phyloP scores from a whole-genome alignment of 225 moss, liverwort and hornwort genomes.

The Takakia lepidozioides region DNA sequence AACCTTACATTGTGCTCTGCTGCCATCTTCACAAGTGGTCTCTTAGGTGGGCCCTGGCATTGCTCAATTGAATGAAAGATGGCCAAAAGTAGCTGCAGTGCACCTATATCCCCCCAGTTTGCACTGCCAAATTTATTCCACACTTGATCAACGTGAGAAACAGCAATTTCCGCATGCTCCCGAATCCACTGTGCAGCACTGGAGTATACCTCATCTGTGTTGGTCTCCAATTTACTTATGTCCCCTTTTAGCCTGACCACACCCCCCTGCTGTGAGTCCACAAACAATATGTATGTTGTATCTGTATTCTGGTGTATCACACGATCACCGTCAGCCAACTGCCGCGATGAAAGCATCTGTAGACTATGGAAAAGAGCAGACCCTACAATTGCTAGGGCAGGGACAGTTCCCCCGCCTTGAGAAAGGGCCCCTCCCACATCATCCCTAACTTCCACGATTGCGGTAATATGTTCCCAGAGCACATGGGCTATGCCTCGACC shows the following conservation, averaged over 20 bases:
- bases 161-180: conserved; percentile 67
- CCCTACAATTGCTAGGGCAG: conserved; percentile 66
- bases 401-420: conserved; percentile 32
- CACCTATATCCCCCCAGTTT: conserved; percentile 84
- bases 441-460: conserved; percentile 73
- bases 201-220: conserved; percentile 62
- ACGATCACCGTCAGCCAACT: conserved; percentile 51
- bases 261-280: conserved; percentile 74
- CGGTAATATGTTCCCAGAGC: conserved; percentile 80
- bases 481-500: conserved; percentile 51
- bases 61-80: conserved; percentile 86
- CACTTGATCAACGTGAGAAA: conserved; percentile 64
- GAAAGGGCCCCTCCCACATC: conserved; percentile 50
- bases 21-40: conserved; percentile 84
- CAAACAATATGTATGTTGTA: conserved; percentile 67
- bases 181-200: conserved; percentile 84
- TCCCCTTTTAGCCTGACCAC: conserved; percentile 85
- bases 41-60: conserved; percentile 71
- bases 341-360: conserved; percentile 75
- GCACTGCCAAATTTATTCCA: conserved; percentile 94
- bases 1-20: conserved; percentile 77
- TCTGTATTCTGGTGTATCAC: conserved; percentile 53
- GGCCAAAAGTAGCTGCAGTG: conserved; percentile 75
- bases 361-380: conserved; percentile 89
- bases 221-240: conserved; percentile 73